Percentiles rank a stretch among this genome's conserved stretches.
Conservation (phyloP, 306 rosid species). For the Dalbergia oliveri region DNA sequence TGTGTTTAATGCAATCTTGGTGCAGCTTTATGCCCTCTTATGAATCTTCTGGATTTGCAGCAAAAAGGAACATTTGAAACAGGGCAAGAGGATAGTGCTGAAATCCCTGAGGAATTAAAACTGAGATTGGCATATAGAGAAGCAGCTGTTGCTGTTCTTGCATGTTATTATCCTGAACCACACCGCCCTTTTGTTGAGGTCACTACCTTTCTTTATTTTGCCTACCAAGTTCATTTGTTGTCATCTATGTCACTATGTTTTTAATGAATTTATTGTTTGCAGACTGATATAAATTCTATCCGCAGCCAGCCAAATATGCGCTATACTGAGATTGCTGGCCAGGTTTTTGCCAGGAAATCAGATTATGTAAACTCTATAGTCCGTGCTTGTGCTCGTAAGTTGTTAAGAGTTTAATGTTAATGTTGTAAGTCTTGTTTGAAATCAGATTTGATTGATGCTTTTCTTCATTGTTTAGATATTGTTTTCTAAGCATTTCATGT, state of each 20-base stretch:
- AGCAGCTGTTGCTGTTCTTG: conserved; percentile 96
- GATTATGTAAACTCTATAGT: conserved; percentile 85
- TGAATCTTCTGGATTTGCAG: conserved; percentile 65
- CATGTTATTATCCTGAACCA: conserved; percentile 90
- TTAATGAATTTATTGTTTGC: conserved; percentile 52
- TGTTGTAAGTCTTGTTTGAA: conserved; percentile 40
- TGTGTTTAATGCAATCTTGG: conserved; percentile 17
- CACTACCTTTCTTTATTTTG: conserved; percentile 26
- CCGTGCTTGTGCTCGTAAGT: conserved; percentile 99
- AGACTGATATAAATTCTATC: conserved; percentile 91
- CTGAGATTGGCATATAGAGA: conserved; percentile 95
- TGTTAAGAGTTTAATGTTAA: conserved; percentile 31
- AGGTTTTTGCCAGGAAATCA: conserved; percentile 79
- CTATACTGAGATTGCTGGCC: conserved; percentile 74
- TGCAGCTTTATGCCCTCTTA: conserved; percentile 24
- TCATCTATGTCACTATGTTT: conserved; percentile 3
- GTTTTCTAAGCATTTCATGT: conserved; percentile 26
- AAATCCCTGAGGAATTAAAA: conserved; percentile 87
- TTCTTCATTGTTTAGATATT: conserved; percentile 20
- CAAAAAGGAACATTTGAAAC: conserved; percentile 99
- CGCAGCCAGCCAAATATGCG: conserved; percentile 85
- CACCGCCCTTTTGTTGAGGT: conserved; percentile 82
- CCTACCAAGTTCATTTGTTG: conserved; percentile 35
- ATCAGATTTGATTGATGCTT: conserved; percentile 13
- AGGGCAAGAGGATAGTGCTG: conserved; percentile 95